Conservation (phyloP, 1,284 basidiomycete species). For the Caloboletus firmus region DNA sequence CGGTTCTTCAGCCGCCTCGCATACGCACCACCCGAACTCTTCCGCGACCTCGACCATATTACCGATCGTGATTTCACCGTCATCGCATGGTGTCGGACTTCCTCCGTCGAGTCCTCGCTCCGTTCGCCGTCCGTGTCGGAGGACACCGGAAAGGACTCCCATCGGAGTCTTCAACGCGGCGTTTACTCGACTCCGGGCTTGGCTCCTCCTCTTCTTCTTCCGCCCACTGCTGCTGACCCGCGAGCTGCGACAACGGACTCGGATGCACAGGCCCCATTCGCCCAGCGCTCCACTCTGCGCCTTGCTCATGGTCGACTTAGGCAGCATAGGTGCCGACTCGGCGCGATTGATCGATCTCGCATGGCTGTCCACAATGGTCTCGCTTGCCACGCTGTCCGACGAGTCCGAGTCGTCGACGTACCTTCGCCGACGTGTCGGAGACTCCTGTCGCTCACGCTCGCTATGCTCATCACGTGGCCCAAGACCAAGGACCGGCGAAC, state of each 20-base stretch:
- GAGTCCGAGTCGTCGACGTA: conserved; percentile 75
- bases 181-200: conserved; percentile 1
- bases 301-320: conserved; percentile 29
- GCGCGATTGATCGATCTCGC: conserved; percentile 24
- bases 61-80: conserved; percentile 9
- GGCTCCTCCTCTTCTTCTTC: conserved; percentile 39
- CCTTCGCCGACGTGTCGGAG: conserved; percentile 71
- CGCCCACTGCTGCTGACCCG: conserved; percentile 50
- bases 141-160: conserved; percentile 49
- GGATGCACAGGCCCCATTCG: conserved; percentile 44
- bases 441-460: conserved; percentile 42
- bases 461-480: conserved; percentile 22
- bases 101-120: conserved; percentile 31
- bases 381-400: conserved; percentile 40
- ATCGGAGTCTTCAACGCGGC: conserved; percentile 41
- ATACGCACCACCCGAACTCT: conserved; percentile 9
- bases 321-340: background rate
- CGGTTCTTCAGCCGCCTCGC: conserved; percentile 33
- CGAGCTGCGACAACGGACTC: conserved; percentile 62
- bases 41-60: conserved; percentile 22
- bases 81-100: background rate
- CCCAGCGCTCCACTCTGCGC: conserved; percentile 26
- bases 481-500: conserved; percentile 41
- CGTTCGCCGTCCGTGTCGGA: conserved; percentile 51
- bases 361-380: conserved; percentile 34